phyloP scores from a whole-genome alignment of 345 rosid species.

The Ricinus communis region DNA sequence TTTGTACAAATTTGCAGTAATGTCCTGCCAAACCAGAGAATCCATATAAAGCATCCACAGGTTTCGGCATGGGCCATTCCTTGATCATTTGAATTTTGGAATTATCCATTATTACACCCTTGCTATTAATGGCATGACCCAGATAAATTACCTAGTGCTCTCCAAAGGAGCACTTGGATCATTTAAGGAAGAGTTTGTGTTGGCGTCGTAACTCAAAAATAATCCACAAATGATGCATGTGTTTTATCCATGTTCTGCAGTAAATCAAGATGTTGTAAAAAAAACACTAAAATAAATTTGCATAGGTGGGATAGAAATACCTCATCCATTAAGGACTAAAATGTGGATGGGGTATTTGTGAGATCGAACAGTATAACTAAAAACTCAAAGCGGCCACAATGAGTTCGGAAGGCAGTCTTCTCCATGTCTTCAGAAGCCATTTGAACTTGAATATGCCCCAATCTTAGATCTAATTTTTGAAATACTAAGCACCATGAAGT shows the following conservation, averaged over 20 bases:
- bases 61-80: not conserved
- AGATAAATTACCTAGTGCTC: not conserved
- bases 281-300: not conserved
- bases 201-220: not conserved
- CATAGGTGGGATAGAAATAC: not conserved
- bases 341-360: not conserved
- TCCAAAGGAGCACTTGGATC: not conserved
- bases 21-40: not conserved
- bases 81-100: not conserved
- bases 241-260: not conserved
- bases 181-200: not conserved
- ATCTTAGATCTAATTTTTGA: not conserved
- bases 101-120: not conserved
- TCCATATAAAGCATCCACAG: not conserved
- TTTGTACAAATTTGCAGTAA: not conserved
- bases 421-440: not conserved
- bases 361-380: not conserved
- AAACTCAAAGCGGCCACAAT: no score
- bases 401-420: not conserved
- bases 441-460: not conserved
- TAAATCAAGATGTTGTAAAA: no score
- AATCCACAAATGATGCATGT: not conserved
- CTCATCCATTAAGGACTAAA: not conserved
- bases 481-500: not conserved
- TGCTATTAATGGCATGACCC: not conserved